Base-by-base conservation (phyloP, 2,329 filamentous ascomycete species). In the Setomelanomma holmii region DNA sequence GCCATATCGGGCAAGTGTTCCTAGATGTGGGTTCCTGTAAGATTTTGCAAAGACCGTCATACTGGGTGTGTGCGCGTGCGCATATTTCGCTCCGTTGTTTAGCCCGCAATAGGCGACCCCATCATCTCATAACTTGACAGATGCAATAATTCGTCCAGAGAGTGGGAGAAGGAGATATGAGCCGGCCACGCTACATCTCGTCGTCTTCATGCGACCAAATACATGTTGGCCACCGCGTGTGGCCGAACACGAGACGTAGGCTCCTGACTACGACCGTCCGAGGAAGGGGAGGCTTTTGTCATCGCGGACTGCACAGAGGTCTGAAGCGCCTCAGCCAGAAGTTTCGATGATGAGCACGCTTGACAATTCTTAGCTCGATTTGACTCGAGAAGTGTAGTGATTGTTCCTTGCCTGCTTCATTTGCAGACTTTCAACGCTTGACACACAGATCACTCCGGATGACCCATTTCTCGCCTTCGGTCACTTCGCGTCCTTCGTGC, bases 401-500 rank as follows among this genome's bases (percentile, higher is more conserved):
- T n/a, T n/a, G n/a, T n/a, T n/a, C n/a, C 27, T 4, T 30, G 27
- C 27, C 3, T 30, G 10, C 5, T 3, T 3, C 27, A 30, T 3
- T 8, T 30, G 3, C 14, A 14, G 27, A n/a, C 6, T 6, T 30
- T 36, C 63, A 86, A 56, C 82, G 78, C 58, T 75, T 80, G 12
- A 92, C 82, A 66, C 88, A 91, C 36, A 96, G 75, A 78, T 96
- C 93, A 57, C 89, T 96, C 60, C 92, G 81, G 53, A 96, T 83
- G 53, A 96, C 87, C 92, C 92, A 96, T 75, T 96, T 96, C 77
- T 96, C 91, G 8, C 92, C 92, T 36, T 83, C 81, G 1, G 78
- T 82, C 0, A 96, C 92, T 70, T 96, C 87, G 51, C 85, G 83
- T 0, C 92, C 92, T 75, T 96, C 92, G 74, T 96, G 93, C 67